phyloP scores from a whole-genome alignment of 2,329 filamentous ascomycete genomes.

The Sarocladium strictum region DNA sequence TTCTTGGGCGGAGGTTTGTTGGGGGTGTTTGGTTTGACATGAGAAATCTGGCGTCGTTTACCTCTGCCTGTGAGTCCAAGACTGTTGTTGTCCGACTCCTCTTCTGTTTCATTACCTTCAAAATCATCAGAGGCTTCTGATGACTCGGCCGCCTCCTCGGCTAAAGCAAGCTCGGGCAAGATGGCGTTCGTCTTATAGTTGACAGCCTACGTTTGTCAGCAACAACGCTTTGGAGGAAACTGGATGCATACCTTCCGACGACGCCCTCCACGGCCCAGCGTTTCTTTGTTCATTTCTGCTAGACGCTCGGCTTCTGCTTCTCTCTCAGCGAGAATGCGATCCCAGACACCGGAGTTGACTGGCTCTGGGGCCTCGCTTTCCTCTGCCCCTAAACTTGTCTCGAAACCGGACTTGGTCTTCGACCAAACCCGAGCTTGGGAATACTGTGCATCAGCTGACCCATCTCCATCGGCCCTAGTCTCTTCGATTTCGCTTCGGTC shows the following conservation, averaged over 20 bases:
- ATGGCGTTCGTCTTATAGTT: conserved; percentile 26
- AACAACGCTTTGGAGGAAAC: neutral
- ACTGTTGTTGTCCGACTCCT: conserved; percentile 4
- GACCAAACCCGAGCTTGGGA: conserved; percentile 89
- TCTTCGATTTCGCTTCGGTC: conserved; percentile 79
- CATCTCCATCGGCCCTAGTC: conserved; percentile 56
- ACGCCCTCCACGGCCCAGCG: conserved; percentile 80
- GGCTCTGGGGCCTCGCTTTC: conserved; percentile 45
- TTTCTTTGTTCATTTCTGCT: conserved; percentile 60
- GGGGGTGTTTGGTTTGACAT: conserved; percentile 14
- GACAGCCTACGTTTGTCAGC: conserved; percentile 19
- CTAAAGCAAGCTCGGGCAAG: conserved; percentile 15
- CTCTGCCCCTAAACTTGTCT: conserved; percentile 52
- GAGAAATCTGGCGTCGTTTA: conserved; percentile 25
- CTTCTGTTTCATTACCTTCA: conserved; percentile 1
- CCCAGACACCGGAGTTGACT: conserved; percentile 73
- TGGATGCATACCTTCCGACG: conserved; percentile 41
- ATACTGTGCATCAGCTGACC: conserved; percentile 71
- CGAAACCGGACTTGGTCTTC: conserved; percentile 66
- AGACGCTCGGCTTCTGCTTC: conserved; percentile 73
- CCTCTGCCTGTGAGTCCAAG: conserved; percentile 19
- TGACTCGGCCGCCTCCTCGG: conserved; percentile 19
- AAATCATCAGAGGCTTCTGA: conserved; percentile 28
- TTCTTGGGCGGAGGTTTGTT: conserved; percentile 15
- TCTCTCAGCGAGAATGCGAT: conserved; percentile 78